phyloP scores from a whole-genome alignment of 257 asterid species.

The Agastache rugosa region DNA sequence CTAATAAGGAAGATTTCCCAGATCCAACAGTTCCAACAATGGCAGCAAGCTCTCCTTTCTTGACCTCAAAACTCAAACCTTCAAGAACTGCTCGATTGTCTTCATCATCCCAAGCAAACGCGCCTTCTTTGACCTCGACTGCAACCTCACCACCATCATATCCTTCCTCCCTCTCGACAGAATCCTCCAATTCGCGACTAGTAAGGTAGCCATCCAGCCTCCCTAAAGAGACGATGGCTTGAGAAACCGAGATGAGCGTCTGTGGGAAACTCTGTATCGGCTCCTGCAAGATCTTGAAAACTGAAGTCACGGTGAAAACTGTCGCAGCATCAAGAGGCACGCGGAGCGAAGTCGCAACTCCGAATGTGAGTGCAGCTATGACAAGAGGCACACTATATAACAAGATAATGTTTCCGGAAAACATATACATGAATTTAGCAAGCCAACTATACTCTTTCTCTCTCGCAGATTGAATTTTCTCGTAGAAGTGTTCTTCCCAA shows the following conservation, averaged over 20 bases:
- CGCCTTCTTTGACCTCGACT: slow-evolving; percentile 56
- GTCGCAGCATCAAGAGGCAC: slow-evolving; percentile 55
- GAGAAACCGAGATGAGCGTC: slow-evolving; percentile 57
- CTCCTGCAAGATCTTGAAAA: slow-evolving; percentile 69
- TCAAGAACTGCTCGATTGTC: slow-evolving; percentile 44
- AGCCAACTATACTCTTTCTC: slow-evolving; percentile 61
- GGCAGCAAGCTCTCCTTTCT: slow-evolving; percentile 79
- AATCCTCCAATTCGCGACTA: slow-evolving; percentile 54
- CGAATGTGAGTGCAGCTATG: slow-evolving; percentile 57
- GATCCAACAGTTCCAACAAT: slow-evolving; percentile 88
- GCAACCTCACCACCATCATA: slow-evolving; percentile 44
- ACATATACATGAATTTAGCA: slow-evolving; percentile 49
- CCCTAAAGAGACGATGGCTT: slow-evolving; percentile 61
- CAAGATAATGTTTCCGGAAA: slow-evolving; percentile 44
- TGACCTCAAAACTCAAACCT: slow-evolving; percentile 53
- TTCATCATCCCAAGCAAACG: slow-evolving; percentile 73
- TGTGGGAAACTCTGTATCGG: slow-evolving; percentile 72
- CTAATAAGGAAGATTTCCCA: slow-evolving; percentile 74
- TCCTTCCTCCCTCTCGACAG: slow-evolving; percentile 55
- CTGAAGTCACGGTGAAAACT: slow-evolving; percentile 66
- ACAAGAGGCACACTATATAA: slow-evolving; percentile 59
- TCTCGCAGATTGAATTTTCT: slow-evolving; percentile 52
- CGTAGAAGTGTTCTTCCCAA: slow-evolving; percentile 73
- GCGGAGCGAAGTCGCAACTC: slow-evolving; percentile 42
- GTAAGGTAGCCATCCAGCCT: slow-evolving; percentile 64